Evolutionary conservation across 257 asterid species (phyloP).

Genomic region (Solanum phureja): DNA sequence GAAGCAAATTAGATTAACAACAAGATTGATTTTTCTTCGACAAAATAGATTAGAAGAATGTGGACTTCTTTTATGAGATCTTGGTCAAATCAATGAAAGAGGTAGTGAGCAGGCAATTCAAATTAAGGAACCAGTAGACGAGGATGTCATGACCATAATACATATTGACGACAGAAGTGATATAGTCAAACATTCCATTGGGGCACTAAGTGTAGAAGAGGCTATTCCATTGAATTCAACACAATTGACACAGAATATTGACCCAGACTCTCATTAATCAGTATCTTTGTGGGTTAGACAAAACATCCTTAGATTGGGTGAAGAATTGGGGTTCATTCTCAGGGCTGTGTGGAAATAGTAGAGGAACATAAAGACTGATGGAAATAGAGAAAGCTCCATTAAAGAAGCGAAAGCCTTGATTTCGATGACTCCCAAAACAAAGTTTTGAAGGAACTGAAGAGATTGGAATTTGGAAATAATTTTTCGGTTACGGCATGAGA

Average conservation of each 20-base stretch:
- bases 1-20: neutral
- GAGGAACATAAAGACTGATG: neutral
- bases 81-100: neutral
- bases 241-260: neutral
- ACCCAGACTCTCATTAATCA: neutral
- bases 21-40: neutral
- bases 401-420: neutral
- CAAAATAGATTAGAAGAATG: neutral
- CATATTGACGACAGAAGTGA: neutral
- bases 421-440: neutral
- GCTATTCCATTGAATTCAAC: neutral
- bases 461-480: too few relatives aligned
- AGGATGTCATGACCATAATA: neutral
- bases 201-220: neutral
- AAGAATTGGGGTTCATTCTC: neutral
- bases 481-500: too few relatives aligned
- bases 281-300: neutral
- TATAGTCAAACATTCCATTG: neutral
- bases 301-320: neutral
- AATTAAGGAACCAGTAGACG: neutral
- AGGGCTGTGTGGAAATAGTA: neutral
- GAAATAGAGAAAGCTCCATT: neutral
- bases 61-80: neutral
- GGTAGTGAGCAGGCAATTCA: neutral
- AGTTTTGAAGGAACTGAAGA: too few relatives aligned